phyloP scores from a whole-genome alignment of 306 rosid species.

The Glycyrrhiza uralensis region DNA sequence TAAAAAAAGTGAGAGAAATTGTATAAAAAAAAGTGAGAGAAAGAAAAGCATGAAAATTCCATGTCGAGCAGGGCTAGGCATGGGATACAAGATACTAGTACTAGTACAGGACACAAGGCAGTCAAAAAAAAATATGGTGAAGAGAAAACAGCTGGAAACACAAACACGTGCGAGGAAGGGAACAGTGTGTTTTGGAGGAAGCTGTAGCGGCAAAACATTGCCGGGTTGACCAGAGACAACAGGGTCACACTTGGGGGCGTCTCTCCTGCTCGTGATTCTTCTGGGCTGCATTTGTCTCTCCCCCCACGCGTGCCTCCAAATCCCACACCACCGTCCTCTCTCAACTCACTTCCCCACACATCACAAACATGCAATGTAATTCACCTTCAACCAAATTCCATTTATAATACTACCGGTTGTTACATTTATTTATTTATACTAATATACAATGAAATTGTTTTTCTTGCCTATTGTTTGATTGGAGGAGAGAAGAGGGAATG shows the following conservation, averaged over 20 bases:
- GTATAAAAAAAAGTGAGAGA: too few relatives aligned
- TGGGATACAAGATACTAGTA: too few relatives aligned
- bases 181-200: slow-evolving; percentile 28
- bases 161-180: slow-evolving; percentile 59
- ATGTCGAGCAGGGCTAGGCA: too few relatives aligned
- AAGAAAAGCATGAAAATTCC: too few relatives aligned
- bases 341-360: not conserved
- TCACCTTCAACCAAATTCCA: too few relatives aligned
- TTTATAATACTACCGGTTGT: too few relatives aligned
- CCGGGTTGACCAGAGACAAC: slow-evolving; percentile 86
- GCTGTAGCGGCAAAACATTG: slow-evolving; percentile 33
- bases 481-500: too few relatives aligned
- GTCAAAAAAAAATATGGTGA: not conserved
- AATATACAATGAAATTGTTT: too few relatives aligned
- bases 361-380: too few relatives aligned
- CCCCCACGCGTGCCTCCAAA: slow-evolving; percentile 39
- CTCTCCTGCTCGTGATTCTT: slow-evolving; percentile 34
- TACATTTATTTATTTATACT: too few relatives aligned
- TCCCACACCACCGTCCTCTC: slow-evolving; percentile 26
- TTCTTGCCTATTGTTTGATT: too few relatives aligned
- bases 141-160: slow-evolving; percentile 47
- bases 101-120: not conserved
- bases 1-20: too few relatives aligned
- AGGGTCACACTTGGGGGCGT: slow-evolving; percentile 39
- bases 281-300: slow-evolving; percentile 33